Conservation (phyloP, 1,139 yeast genomes). For the Tardiomyces blankii region DNA sequence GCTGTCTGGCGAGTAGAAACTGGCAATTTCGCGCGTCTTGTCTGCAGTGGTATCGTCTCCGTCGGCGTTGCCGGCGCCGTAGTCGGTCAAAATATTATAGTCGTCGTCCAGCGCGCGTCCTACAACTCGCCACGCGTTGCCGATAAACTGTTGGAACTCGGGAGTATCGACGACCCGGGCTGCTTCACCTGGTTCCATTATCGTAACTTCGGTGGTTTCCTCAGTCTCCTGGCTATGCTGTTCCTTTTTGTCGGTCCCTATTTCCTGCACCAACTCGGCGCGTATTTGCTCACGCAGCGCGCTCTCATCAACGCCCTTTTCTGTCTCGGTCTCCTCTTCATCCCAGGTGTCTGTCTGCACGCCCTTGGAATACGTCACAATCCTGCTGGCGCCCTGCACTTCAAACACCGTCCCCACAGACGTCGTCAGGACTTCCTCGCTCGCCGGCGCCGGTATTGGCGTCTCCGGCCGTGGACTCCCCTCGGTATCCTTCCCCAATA, state of each 20-base stretch:
- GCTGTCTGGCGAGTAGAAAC: conserved; percentile 16
- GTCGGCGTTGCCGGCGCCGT: conserved; percentile 14
- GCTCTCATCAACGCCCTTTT: neutral
- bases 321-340: neutral
- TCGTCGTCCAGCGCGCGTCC: conserved; percentile 29
- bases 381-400: conserved; percentile 8
- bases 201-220: neutral
- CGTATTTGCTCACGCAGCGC: neutral
- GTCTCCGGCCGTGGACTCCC: neutral
- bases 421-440: conserved; percentile 1
- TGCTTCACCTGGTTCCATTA: conserved; percentile 3
- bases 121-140: conserved; percentile 30
- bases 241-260: neutral
- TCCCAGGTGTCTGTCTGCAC: conserved; percentile 13
- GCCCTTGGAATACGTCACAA: conserved; percentile 18
- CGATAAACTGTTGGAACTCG: conserved; percentile 21
- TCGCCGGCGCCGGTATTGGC: neutral
- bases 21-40: conserved; percentile 8
- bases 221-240: neutral
- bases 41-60: conserved; percentile 8
- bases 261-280: neutral
- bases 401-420: conserved; percentile 11
- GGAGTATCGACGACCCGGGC: conserved; percentile 4
- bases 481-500: neutral
- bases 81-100: conserved; percentile 26